These are phyloP conservation scores for Aphanomyces cochlioides DNA, from an alignment of 352 stramenopile genomes.

Conservation along the genomic window DNA sequence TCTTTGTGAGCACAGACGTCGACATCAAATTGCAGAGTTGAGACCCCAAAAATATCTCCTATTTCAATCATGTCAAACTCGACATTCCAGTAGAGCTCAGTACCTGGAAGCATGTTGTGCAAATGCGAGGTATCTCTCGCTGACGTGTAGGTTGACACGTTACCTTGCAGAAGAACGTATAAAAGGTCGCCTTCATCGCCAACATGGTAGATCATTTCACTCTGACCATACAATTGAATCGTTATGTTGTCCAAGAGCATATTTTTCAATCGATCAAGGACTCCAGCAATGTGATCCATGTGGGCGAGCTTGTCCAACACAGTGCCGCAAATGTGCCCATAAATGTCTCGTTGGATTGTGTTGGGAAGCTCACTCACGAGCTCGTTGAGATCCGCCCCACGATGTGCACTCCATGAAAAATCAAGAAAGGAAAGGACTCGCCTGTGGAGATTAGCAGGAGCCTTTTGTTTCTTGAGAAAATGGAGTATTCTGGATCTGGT, in stretches of 20 bases:
- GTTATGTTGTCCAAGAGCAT: constrained; percentile 58
- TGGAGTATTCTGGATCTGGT: constrained; percentile 54
- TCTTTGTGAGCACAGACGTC: constrained; percentile 19
- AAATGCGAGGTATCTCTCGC: constrained; percentile 34
- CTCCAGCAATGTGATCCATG: constrained; percentile 43
- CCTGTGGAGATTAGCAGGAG: constrained; percentile 51
- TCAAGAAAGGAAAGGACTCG: constrained; percentile 63
- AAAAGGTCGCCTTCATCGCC: constrained; percentile 32
- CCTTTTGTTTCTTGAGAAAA: constrained; percentile 57
- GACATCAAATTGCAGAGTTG: background rate
- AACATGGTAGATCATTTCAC: constrained; percentile 54
- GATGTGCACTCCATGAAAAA: constrained; percentile 67
- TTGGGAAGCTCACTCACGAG: constrained; percentile 57
- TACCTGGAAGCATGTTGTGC: constrained; percentile 10
- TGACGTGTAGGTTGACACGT: constrained; percentile 33
- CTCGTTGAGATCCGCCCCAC: constrained; percentile 50
- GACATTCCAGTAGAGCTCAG: background rate
- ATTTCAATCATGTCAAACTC: background rate
- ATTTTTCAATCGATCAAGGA: constrained; percentile 44
- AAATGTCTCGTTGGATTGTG: constrained; percentile 55
- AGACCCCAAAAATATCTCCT: constrained; percentile 25
- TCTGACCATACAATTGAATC: constrained; percentile 66
- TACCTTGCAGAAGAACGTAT: constrained; percentile 8
- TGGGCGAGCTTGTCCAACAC: constrained; percentile 52
- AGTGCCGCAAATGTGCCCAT: constrained; percentile 55